These are phyloP conservation scores for Ophiostoma angusticollis DNA, from an alignment of 2,329 filamentous ascomycete genomes.

Conservation along the genomic window DNA sequence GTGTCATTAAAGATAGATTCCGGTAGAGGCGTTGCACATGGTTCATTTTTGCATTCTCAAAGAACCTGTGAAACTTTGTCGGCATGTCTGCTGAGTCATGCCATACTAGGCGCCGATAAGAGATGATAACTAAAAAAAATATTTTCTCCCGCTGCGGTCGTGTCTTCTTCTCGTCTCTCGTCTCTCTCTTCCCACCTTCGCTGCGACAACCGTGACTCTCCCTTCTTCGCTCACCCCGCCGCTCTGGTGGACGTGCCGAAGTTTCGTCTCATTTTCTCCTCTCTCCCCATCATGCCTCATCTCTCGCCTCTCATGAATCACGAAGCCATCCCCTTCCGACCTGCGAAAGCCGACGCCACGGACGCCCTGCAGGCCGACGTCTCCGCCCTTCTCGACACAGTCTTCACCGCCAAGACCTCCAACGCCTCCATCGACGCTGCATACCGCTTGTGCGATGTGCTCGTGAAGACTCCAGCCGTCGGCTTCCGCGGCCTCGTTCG, in stretches of 20 bases:
- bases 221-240: conserved; percentile 11
- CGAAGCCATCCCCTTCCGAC: conserved; percentile 15
- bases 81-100: too few relatives aligned
- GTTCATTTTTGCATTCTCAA: too few relatives aligned
- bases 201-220: conserved; percentile 15
- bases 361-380: conserved; percentile 53
- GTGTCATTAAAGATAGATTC: too few relatives aligned
- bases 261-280: not conserved
- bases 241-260: too few relatives aligned
- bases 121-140: too few relatives aligned
- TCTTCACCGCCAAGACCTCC: conserved; percentile 58
- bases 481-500: conserved; percentile 38
- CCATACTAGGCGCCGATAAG: too few relatives aligned
- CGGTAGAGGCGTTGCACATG: too few relatives aligned
- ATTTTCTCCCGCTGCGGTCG: not conserved
- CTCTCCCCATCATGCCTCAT: conserved; percentile 13
- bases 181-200: not conserved
- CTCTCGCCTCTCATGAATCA: conserved; percentile 13
- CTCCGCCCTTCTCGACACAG: conserved; percentile 47
- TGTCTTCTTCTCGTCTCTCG: not conserved
- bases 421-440: conserved; percentile 53
- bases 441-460: conserved; percentile 47
- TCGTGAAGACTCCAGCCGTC: conserved; percentile 35
- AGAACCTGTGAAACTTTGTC: too few relatives aligned
- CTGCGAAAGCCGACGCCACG: conserved; percentile 13